phyloP scores from a whole-genome alignment of 2,329 filamentous ascomycete genomes.

The Talaromyces funiculosus region DNA sequence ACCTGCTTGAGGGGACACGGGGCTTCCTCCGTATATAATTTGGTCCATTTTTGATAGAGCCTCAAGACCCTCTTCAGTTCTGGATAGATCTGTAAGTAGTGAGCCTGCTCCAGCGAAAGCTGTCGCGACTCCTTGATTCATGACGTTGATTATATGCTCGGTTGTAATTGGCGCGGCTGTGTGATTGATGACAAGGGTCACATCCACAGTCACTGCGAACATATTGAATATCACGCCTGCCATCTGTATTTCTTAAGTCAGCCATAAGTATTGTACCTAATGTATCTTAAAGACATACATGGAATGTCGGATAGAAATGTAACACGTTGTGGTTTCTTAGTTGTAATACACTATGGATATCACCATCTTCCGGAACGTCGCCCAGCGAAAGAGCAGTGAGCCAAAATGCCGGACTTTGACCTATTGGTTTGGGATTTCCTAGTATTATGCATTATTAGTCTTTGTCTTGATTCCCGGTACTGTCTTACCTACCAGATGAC shows the following conservation, averaged over 20 bases:
- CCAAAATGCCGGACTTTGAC: slow-evolving; percentile 5
- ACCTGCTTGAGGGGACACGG: slow-evolving; percentile 9
- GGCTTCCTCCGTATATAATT: slow-evolving; percentile 10
- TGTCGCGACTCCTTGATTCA: slow-evolving; percentile 11
- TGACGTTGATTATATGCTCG: slow-evolving; percentile 9
- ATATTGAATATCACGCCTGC: slow-evolving; percentile 1
- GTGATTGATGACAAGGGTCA: slow-evolving; percentile 3
- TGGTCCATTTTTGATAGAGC: slow-evolving; percentile 12
- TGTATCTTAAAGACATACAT: not conserved
- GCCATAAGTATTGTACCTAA: not conserved
- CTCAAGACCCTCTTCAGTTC: not conserved
- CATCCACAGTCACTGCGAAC: not conserved
- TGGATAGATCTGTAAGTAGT: slow-evolving; percentile 4
- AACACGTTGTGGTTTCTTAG: not conserved
- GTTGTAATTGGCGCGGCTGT: slow-evolving; percentile 10
- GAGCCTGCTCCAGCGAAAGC: slow-evolving; percentile 4
- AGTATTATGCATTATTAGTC: not conserved
- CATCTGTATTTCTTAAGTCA: not conserved
- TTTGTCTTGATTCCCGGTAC: not conserved
- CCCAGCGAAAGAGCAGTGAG: not conserved
- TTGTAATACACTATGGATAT: not conserved
- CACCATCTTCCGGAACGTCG: slow-evolving; percentile 4
- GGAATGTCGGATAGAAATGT: slow-evolving; percentile 9
- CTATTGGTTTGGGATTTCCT: slow-evolving; percentile 15
- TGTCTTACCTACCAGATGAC: slow-evolving; percentile 10